Base-by-base conservation (phyloP, 768 basidiomycete species). In the Leucosporidium yakuticum region DNA sequence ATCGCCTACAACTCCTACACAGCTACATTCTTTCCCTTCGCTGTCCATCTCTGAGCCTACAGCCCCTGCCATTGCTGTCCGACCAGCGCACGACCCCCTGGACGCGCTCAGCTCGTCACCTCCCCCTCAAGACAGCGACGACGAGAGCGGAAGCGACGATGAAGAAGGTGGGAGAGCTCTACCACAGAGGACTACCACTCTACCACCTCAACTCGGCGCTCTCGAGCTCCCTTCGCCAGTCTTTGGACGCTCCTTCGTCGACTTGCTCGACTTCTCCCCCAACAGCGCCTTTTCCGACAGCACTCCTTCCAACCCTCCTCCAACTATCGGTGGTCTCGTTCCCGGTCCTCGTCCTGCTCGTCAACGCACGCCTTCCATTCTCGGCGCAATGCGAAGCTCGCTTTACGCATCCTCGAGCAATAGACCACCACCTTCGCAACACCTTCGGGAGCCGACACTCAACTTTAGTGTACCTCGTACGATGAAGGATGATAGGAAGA, bases 171-270 rank as follows among this genome's bases (percentile, higher is more conserved):
- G 14, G 2, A 7, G 39, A 44, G 8, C 39, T 15, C 8, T 15
- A 44, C 8, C 39, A 15, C 6, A 15, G 8, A 44, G 6, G 39
- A 44, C 39, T 15, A 44, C 6, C 8, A 15, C 39, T 15, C 39
- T 44, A 3, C 39, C 57, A 44, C 57, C 57, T 11, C 57, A 59
- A n/a, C 57, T 59, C 36, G 57, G 27, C 57, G 7, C 57, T 3
- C 57, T 59, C 34, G 21, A 23, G 34, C 57, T 59, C n/a, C 57
- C 57, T 15, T 59, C 57, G 23, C 57, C 57, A 11, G n/a, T 59
- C 21, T 59, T 59, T 14, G 36, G n/a, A 12, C 7, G 57, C n/a
- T 39, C 36, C 23, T 59, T 59, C 36, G 34, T 59, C 36, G 36
- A 59, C 36, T 36, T 59, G 36, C 57, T 59, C 57, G 34, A 36